Evolutionary conservation across 805 yeast species (phyloP), one percentile per base, ranked within the genome.

Genomic region (Hanseniaspora singularis): DNA sequence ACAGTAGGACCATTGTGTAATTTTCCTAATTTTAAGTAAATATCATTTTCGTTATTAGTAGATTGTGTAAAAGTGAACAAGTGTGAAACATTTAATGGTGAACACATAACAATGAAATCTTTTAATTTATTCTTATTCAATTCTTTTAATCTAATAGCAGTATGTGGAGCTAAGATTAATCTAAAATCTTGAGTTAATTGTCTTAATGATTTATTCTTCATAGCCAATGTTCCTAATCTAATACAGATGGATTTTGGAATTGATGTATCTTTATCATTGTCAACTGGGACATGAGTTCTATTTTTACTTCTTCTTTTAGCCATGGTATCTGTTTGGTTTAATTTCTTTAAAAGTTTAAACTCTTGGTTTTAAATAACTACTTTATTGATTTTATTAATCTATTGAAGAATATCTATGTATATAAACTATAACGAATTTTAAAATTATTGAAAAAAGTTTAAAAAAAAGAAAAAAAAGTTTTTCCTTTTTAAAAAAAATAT

Each of bases 41-140:
- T 79, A 14, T 44, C 48, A 48, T 77, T 79, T 7, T 96, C 96
- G 1, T 81, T 67, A 34, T 71, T 72, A 54, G 77, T 81, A 32
- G 83, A 74, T 60, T 87, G 95, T 51, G 86, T 80, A 68, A 92
- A 88, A 18, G 89, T 69, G 65, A 92, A 76, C 58, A 92, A 64
- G 64, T 89, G 95, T 6, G 89, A 73, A 19, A 92, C 95, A 23
- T 95, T 95, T 37, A 92, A 69, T 12, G 97, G 97, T 5, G 97
- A 97, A 32, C 96, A 84, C 96, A 92, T 88, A n/a, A 86, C 95
- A n/a, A 88, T 74, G 56, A 82, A 92, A 65, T 89, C 98, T 62
- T 82, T 85, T 54, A 92, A 69, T 59, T 79, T 83, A 64, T 92
- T 92, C 33, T 84, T 70, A 60, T 84, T 85, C 42, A 97, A 71